These are phyloP conservation scores for Tetrapisispora iriomotensis DNA, from an alignment of 805 yeast species.

Conservation along the genomic window DNA sequence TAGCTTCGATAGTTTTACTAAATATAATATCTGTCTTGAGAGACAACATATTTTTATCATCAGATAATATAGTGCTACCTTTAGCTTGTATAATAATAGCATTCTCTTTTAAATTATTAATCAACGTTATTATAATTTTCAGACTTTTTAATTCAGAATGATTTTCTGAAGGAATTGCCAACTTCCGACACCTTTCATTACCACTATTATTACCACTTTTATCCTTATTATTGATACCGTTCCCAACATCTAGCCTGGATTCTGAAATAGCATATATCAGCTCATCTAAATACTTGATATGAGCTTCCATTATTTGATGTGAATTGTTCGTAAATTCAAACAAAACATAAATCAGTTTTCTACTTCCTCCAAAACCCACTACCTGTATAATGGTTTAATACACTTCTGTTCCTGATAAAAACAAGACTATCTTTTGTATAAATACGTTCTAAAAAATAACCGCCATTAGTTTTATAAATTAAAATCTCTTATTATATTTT, in stretches of 20 bases:
- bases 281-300: conserved; percentile 24
- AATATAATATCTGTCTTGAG: conserved; percentile 19
- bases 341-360: neutral
- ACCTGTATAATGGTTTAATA: too few relatives aligned
- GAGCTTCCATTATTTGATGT: conserved; percentile 21
- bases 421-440: too few relatives aligned
- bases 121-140: conserved; percentile 15
- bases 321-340: neutral
- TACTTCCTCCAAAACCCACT: too few relatives aligned
- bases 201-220: neutral
- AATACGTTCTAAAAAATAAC: too few relatives aligned
- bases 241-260: conserved; percentile 1
- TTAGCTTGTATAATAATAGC: neutral
- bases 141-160: conserved; percentile 11
- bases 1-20: conserved; percentile 20
- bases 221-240: too few relatives aligned
- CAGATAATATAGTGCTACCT: too few relatives aligned
- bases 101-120: conserved; percentile 14
- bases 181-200: neutral
- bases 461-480: too few relatives aligned
- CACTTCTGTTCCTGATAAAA: too few relatives aligned
- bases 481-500: too few relatives aligned
- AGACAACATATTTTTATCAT: too few relatives aligned
- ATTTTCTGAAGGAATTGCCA: neutral
- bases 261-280: conserved; percentile 22